phyloP scores from a whole-genome alignment of 2,329 filamentous ascomycete genomes.

The Stachybotrys echinatus region DNA sequence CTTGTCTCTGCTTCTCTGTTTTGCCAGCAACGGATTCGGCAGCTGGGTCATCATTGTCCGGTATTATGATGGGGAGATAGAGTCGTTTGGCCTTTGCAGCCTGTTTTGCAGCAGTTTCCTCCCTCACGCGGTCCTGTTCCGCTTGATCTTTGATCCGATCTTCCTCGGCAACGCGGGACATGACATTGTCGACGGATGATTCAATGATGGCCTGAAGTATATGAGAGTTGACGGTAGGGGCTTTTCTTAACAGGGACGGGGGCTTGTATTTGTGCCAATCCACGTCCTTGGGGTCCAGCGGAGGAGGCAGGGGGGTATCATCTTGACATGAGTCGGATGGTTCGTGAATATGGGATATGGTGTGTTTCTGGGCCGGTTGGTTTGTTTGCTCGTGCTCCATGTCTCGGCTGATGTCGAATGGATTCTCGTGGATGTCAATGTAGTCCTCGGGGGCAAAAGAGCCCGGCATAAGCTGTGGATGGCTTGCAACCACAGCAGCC shows the following conservation, averaged over 20 bases:
- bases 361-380: too few relatives aligned
- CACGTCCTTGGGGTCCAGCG: conserved; percentile 14
- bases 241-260: conserved; percentile 33
- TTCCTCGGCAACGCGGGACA: conserved; percentile 26
- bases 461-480: conserved; percentile 17
- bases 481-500: conserved; percentile 1
- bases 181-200: conserved; percentile 40
- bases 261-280: conserved; percentile 44
- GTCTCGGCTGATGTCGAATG: conserved; percentile 4
- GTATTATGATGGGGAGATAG: conserved; percentile 28
- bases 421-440: conserved; percentile 21
- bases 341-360: too few relatives aligned
- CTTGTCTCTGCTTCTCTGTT: background rate
- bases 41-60: conserved; percentile 6
- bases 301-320: too few relatives aligned
- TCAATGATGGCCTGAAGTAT: conserved; percentile 35
- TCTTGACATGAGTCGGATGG: too few relatives aligned
- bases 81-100: conserved; percentile 22
- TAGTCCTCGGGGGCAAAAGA: conserved; percentile 23
- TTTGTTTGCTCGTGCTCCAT: too few relatives aligned
- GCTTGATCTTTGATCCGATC: conserved; percentile 21
- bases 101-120: conserved; percentile 11
- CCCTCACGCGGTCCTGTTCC: conserved; percentile 15
- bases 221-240: conserved; percentile 31
- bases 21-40: background rate